Base-by-base conservation (phyloP, 495 filamentous ascomycete species). In the Aspergillus ellipticus region DNA sequence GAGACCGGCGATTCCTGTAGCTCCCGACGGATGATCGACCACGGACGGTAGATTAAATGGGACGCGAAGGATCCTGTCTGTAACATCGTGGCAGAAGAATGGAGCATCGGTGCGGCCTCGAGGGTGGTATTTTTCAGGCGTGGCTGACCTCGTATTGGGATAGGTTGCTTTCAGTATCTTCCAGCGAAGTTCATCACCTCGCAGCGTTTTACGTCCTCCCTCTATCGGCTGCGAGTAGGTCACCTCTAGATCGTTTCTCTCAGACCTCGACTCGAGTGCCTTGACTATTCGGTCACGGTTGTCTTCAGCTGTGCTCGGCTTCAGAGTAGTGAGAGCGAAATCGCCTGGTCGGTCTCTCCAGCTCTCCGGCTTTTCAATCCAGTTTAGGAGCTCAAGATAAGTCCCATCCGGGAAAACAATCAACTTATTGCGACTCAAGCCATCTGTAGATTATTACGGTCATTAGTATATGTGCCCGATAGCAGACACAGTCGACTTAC, bases 61-160 rank as follows among this genome's bases (percentile, higher is more conserved):
- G 10, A 58, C 56, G 26, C 56, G 56, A 13, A 26, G 43, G 11
- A 7, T 31, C 4, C 56, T 42, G n/a, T 43, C 42, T 19, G 56
- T 58, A 17, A 58, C 9, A 19, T 58, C 56, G 42, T 58, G 56
- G 33, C 56, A 58, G 50, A 58, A 58, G 22, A 58, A 58, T 6
- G 56, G 56, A 3, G 50, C 56, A 43, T 58, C 56, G 8, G 43
- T 53, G 33, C 56, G 49, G 28, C 56, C 56, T 35, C 50, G 28
- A 13, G 56, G 50, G 19, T 49, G 49, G 24, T 53, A 53, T 31
- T 43, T 35, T 26, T 53, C 56, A 16, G n/a, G 15, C 9, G 56
- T 43, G n/a, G 56, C 48, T 11, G 16, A 31, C 13, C 49, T 42
- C 16, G 22, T 21, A 37, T 22, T 13, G 49, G 49, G n/a, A 22